A percentile compares a stretch with the other conserved stretches of the same genome.
phyloP scores from a whole-genome alignment of 208 protist species.

The Herpetomonas samuelpessoai region DNA sequence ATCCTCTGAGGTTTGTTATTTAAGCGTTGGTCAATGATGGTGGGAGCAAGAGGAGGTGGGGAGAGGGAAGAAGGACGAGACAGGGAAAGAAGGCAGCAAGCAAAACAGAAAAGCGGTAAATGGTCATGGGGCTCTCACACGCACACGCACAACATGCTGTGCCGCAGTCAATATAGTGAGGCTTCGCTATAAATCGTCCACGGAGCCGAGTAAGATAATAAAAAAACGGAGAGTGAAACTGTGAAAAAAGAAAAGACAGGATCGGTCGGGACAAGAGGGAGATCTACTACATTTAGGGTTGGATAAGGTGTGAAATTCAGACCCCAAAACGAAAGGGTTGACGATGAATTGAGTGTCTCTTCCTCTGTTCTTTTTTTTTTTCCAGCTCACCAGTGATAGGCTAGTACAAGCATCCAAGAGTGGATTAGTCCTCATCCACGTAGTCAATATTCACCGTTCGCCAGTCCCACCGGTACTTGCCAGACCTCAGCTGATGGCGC shows the following conservation, averaged over 20 bases:
- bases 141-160: neutral
- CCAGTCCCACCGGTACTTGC: constrained; percentile 50
- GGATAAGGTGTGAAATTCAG: no score
- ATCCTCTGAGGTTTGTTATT: neutral
- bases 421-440: constrained; percentile 24
- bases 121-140: no score
- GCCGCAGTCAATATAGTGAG: neutral
- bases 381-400: no score
- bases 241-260: constrained; percentile 2
- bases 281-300: neutral
- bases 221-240: constrained; percentile 4
- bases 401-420: no score
- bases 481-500: constrained; percentile 14
- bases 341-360: no score
- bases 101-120: neutral
- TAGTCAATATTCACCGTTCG: constrained; percentile 23
- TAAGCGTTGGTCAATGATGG: neutral
- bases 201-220: neutral
- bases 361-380: neutral
- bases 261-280: neutral
- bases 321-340: no score
- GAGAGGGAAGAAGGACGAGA: neutral
- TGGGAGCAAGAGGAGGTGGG: neutral
- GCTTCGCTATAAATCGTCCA: neutral
- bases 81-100: neutral